Base-by-base conservation (phyloP, 139 green algal species). In the Raphidocelis subcapitata region DNA sequence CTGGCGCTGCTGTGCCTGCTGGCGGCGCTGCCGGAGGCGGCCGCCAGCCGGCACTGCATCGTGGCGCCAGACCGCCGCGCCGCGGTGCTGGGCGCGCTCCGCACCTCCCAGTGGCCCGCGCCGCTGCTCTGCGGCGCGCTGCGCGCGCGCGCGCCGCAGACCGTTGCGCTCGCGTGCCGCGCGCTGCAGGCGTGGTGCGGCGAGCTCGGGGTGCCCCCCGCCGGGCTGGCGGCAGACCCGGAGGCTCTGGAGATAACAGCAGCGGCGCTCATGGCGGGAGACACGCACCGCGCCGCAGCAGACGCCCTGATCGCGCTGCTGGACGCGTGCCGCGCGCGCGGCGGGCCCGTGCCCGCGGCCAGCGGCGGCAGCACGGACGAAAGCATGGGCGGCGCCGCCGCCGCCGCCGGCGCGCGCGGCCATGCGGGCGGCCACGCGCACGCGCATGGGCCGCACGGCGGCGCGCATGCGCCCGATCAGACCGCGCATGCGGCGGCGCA, bases 251-350 rank as follows among this genome's bases (percentile, higher is more conserved):
- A 75, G 0, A 35, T 65, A 47, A n/a, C 69, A 32, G 59, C 69
- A 64, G 62, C 63, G 73, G 61, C 79, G 56, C 41, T 62, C 28
- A 24, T 60, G 23, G 24, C 23, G 16, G 26, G 24, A 51, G 60
- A 35, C 8, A 56, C 71, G 23, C 23, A 32, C 36, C 44, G 46
- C 23, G 20, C 47, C 0, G 81, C 81, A 15, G 69, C 70, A 24
- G 81, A 86, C 35, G 62, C 73, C 0, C 57, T 79, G 14, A 77
- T 75, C 2, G 75, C 73, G 1, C 69, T 86, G 31, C 63, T 82
- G 49, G 61, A 14, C 49, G 32, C 52, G 8, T 64, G 51, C 67
- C 74, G 70, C 26, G 74, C 67, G 35, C 31, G 59, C 60, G 51
- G 46, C 41, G 54, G 63, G 49, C 44, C 68, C 44, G 49, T 15